These are phyloP conservation scores for Leccinum truebloodii DNA, from an alignment of 768 basidiomycete species.

Conservation along the genomic window DNA sequence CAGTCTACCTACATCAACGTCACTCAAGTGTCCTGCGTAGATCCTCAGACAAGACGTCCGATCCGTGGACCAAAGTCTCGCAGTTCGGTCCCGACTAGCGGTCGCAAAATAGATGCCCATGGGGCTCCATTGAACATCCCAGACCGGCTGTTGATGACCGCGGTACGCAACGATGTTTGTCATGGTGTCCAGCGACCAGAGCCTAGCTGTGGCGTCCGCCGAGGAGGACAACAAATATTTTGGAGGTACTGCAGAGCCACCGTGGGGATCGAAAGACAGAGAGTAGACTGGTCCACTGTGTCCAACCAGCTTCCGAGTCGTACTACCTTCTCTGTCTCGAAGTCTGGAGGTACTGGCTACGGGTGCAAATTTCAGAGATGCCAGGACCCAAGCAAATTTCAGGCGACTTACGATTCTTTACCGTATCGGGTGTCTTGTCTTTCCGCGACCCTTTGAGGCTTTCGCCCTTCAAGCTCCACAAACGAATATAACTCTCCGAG, in stretches of 20 bases:
- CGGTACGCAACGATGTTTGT: conserved; percentile 91
- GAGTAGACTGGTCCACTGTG: conserved; percentile 97
- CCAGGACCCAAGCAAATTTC: not conserved
- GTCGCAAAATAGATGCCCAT: conserved; percentile 99
- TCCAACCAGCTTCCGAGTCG: conserved; percentile 93
- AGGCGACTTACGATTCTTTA: conserved; percentile 64
- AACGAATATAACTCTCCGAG: conserved; percentile 89
- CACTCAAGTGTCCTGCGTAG: conserved; percentile 94
- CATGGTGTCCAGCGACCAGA: conserved; percentile 97
- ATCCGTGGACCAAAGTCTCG: conserved; percentile 95
- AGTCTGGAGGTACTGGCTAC: conserved; percentile 59
- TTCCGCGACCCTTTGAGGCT: conserved; percentile 75
- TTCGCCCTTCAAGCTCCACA: conserved; percentile 96
- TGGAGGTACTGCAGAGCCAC: conserved; percentile 84
- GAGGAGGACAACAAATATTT: conserved; percentile 89
- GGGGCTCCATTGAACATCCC: conserved; percentile 99
- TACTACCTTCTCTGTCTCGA: conserved; percentile 73
- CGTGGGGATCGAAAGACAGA: conserved; percentile 88
- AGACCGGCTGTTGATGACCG: conserved; percentile 95
- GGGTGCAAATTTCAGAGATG: conserved; percentile 5
- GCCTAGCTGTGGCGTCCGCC: conserved; percentile 84
- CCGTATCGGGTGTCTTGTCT: conserved; percentile 65
- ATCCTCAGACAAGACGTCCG: conserved; percentile 81
- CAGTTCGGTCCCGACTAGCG: conserved; percentile 90
- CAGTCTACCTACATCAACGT: conserved; percentile 81